Percentiles rank a stretch among this genome's conserved stretches.
Conservation (phyloP, 208 protist genomes). For the Borovskyia barvae region DNA sequence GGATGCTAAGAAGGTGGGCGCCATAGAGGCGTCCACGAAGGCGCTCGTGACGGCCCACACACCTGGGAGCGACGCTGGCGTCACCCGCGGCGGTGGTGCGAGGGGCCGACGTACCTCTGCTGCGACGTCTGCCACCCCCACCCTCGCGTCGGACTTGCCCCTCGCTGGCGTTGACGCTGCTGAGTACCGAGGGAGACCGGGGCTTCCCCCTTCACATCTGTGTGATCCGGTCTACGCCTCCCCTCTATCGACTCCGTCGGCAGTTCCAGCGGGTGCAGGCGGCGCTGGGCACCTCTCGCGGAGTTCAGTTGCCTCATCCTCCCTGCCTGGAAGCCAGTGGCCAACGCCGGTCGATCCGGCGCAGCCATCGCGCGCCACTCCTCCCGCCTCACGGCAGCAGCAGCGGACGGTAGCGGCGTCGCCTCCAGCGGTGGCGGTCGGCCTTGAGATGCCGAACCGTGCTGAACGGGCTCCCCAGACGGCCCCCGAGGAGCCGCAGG, state of each 20-base stretch:
- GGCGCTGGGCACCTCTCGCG: not conserved
- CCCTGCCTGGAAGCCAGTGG: too few species aligned
- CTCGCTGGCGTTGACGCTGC: not conserved
- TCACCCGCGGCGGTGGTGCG: not conserved
- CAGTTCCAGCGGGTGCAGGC: not conserved
- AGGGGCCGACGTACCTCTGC: not conserved
- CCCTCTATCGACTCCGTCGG: not conserved
- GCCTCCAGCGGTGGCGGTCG: too few species aligned
- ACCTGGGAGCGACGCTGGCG: not conserved
- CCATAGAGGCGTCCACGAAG: slow-evolving; percentile 13
- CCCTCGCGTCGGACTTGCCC: not conserved
- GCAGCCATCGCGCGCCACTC: too few species aligned
- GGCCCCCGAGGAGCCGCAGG: too few species aligned
- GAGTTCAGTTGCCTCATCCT: too few species aligned
- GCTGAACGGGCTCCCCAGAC: too few species aligned
- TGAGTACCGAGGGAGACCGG: slow-evolving; percentile 1
- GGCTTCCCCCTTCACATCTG: slow-evolving; percentile 11
- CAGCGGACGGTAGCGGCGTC: not conserved
- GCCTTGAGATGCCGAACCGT: too few species aligned
- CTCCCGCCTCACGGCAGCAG: not conserved
- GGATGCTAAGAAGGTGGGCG: slow-evolving; percentile 2
- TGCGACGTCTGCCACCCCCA: slow-evolving; percentile 1
- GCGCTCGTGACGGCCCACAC: slow-evolving; percentile 10
- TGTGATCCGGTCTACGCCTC: slow-evolving; percentile 5
- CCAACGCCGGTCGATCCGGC: too few species aligned